Evolutionary conservation across 2,329 filamentous ascomycete genomes (phyloP).

Genomic region (Furcasterigmium sp.): DNA sequence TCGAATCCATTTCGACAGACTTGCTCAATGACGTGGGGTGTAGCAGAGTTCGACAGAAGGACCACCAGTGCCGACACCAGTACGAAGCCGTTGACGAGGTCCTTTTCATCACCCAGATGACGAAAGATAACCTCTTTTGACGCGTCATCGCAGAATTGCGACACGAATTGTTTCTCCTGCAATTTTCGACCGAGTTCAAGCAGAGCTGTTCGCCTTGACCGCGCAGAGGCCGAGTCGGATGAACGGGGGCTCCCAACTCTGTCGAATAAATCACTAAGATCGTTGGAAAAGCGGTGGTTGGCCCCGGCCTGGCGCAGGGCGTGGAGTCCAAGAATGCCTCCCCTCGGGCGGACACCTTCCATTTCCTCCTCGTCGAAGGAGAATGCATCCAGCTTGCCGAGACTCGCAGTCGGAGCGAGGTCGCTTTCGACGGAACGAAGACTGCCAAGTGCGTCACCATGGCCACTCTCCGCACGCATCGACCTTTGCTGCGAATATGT

Average conservation of each 20-base stretch:
- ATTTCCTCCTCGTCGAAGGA: slow-evolving; percentile 36
- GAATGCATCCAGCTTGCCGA: slow-evolving; percentile 14
- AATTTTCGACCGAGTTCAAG: slow-evolving; percentile 56
- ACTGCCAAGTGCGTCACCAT: slow-evolving; percentile 13
- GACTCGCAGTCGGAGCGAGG: slow-evolving; percentile 10
- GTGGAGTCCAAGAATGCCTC: slow-evolving; percentile 57
- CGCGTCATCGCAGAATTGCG: slow-evolving; percentile 69
- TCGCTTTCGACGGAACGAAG: slow-evolving; percentile 16
- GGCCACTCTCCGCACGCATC: slow-evolving; percentile 22
- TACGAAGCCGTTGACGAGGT: slow-evolving; percentile 57
- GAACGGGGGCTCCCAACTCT: slow-evolving; percentile 48
- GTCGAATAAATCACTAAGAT: slow-evolving; percentile 59
- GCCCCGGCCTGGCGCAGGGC: slow-evolving; percentile 61
- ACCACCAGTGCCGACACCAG: slow-evolving; percentile 59
- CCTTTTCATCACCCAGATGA: slow-evolving; percentile 52
- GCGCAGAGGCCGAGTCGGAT: slow-evolving; percentile 38
- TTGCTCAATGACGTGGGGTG: slow-evolving; percentile 53
- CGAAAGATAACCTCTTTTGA: slow-evolving; percentile 65
- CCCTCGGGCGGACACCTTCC: slow-evolving; percentile 34
- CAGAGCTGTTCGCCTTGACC: slow-evolving; percentile 52
- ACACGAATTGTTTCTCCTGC: slow-evolving; percentile 56
- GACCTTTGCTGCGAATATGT: slow-evolving; percentile 11
- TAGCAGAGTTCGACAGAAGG: slow-evolving; percentile 55
- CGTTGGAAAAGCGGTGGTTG: slow-evolving; percentile 60
- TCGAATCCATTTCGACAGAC: slow-evolving; percentile 50